phyloP scores from a whole-genome alignment of 2,329 filamentous ascomycete species.

The Acrodontium crateriforme region DNA sequence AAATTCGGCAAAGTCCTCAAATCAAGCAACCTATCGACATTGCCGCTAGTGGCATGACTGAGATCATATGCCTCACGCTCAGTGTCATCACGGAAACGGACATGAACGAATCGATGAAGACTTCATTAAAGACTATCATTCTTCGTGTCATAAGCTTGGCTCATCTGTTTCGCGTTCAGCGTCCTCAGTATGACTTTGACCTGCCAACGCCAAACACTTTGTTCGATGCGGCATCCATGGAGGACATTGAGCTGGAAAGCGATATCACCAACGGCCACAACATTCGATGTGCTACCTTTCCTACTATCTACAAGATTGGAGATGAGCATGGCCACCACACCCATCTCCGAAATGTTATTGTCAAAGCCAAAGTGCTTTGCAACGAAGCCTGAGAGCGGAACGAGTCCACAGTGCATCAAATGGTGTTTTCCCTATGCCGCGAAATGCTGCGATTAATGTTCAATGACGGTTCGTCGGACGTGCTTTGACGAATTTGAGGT shows the following conservation, averaged over 20 bases:
- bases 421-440: conserved; percentile 11
- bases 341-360: conserved; percentile 49
- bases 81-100: conserved; percentile 14
- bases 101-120: conserved; percentile 8
- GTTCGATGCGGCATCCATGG: conserved; percentile 50
- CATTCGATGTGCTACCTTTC: conserved; percentile 50
- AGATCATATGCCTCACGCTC: conserved; percentile 14
- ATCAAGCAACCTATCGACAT: conserved; percentile 11
- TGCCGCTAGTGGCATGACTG: conserved; percentile 11
- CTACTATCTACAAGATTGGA: conserved; percentile 49
- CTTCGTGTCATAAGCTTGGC: conserved; percentile 16
- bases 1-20: conserved; percentile 39
- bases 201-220: conserved; percentile 11
- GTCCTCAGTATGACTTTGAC: conserved; percentile 18
- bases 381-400: conserved; percentile 2
- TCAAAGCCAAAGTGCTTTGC: conserved; percentile 53
- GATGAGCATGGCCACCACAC: conserved; percentile 50
- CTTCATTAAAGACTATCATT: conserved; percentile 15
- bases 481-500: conserved; percentile 1
- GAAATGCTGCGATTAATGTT: conserved; percentile 1
- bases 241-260: conserved; percentile 48
- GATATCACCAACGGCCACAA: conserved; percentile 39
- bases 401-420: conserved; percentile 5
- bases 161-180: conserved; percentile 19
- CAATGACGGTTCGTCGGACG: conserved; percentile 1